These are phyloP conservation scores for Mortierella sp. DNA, from an alignment of 371 early-diverging fungal species.

Conservation along the genomic window DNA sequence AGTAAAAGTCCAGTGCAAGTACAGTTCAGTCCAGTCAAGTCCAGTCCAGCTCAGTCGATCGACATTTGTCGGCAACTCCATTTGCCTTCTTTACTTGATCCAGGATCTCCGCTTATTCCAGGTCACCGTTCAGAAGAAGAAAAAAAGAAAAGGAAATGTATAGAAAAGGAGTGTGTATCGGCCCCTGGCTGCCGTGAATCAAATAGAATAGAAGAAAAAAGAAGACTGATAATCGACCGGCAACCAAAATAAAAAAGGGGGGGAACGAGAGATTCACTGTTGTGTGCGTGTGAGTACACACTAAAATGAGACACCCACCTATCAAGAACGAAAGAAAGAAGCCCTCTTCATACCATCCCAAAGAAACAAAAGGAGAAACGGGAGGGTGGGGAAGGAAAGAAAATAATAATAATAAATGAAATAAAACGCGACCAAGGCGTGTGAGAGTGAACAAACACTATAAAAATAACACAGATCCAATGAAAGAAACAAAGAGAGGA, in stretches of 20 bases:
- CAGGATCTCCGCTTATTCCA: slow-evolving; percentile 11
- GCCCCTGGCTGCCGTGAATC: not conserved
- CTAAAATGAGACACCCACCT: not conserved
- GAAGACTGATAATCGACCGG: slow-evolving; percentile 12
- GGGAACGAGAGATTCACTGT: not conserved
- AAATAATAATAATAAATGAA: not conserved
- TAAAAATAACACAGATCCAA: not conserved
- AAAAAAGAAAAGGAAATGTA: not conserved
- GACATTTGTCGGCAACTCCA: not conserved
- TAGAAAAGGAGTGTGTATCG: not conserved
- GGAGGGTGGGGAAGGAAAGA: not conserved
- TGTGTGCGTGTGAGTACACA: not conserved
- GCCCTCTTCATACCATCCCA: not conserved
- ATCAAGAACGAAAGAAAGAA: not conserved
- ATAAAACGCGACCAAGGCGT: slow-evolving; percentile 12
- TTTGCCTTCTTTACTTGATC: not conserved
- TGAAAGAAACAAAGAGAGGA: not conserved
- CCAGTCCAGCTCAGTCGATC: not conserved
- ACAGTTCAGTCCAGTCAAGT: not conserved
- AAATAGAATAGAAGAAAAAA: not conserved
- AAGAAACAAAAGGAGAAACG: not conserved
- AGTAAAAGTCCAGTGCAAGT: too few species aligned
- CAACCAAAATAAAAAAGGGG: not conserved
- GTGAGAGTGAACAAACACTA: not conserved
- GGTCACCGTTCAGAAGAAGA: not conserved